Conservation (phyloP, 805 yeast genomes). For the Grigorovia jiainica region DNA sequence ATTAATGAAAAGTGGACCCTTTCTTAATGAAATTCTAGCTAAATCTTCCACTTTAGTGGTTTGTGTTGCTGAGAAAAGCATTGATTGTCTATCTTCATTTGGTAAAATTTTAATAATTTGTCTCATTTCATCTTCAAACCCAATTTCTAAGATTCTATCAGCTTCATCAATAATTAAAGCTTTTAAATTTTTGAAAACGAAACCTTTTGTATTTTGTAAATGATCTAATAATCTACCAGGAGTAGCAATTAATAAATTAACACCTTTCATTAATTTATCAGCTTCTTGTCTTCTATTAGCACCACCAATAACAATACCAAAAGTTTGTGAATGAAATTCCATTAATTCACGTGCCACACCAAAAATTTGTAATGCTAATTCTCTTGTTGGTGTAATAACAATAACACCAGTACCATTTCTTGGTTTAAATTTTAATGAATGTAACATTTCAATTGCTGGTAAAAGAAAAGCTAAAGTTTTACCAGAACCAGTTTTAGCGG, state of each 20-base stretch:
- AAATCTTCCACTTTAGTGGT: slow-evolving; percentile 97
- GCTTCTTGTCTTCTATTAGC: slow-evolving; percentile 97
- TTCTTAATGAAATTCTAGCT: slow-evolving; percentile 89
- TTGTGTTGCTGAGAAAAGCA: slow-evolving; percentile 98
- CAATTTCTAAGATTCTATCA: slow-evolving; percentile 93
- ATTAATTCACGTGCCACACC: slow-evolving; percentile 94
- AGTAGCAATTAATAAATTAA: slow-evolving; percentile 86
- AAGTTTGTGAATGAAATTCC: slow-evolving; percentile 85
- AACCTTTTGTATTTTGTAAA: slow-evolving; percentile 89
- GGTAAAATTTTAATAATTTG: slow-evolving; percentile 93
- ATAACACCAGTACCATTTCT: slow-evolving; percentile 97
- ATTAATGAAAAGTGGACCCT: slow-evolving; percentile 89
- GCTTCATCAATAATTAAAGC: slow-evolving; percentile 96
- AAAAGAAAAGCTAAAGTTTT: slow-evolving; percentile 91
- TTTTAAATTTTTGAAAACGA: slow-evolving; percentile 87
- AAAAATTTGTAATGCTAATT: slow-evolving; percentile 91
- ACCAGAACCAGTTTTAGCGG: slow-evolving; percentile 99
- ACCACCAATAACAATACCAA: slow-evolving; percentile 97
- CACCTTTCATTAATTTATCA: slow-evolving; percentile 88
- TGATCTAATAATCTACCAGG: slow-evolving; percentile 97
- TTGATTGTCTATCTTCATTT: slow-evolving; percentile 84
- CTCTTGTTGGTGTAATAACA: slow-evolving; percentile 95
- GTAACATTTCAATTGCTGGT: slow-evolving; percentile 90
- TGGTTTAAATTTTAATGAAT: slow-evolving; percentile 88
- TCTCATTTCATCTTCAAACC: slow-evolving; percentile 98